A percentile compares a stretch with the other conserved stretches of the same genome.
Conservation (phyloP, 768 basidiomycete species). For the Vararia minispora region DNA sequence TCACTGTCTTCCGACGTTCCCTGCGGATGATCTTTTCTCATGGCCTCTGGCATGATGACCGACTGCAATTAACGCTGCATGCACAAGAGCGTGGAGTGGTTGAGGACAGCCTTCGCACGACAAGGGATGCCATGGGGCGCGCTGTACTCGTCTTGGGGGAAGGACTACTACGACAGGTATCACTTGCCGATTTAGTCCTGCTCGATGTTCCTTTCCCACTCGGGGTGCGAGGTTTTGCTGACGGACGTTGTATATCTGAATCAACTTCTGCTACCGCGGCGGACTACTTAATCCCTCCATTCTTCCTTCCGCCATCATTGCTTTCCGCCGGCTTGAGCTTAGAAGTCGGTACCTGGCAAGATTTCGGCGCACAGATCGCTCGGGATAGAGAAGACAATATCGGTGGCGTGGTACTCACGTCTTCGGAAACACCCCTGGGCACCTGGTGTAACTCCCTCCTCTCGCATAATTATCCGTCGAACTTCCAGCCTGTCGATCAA, state of each 20-base stretch:
- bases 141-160: too few relatives aligned
- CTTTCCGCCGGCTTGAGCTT: constrained; percentile 15
- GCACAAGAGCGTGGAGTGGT: too few relatives aligned
- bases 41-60: too few relatives aligned
- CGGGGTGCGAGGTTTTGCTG: constrained; percentile 8
- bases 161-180: too few relatives aligned
- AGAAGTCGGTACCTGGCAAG: constrained; percentile 17
- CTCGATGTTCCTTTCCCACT: constrained; percentile 11
- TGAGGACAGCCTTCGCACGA: too few relatives aligned
- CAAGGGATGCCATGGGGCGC: too few relatives aligned
- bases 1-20: too few relatives aligned
- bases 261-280: constrained; percentile 26
- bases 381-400: constrained; percentile 19
- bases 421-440: constrained; percentile 2
- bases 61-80: too few relatives aligned
- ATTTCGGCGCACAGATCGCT: constrained; percentile 19
- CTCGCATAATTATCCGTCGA: too few relatives aligned
- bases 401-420: constrained; percentile 27
- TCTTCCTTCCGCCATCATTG: constrained; percentile 31
- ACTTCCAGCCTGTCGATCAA: too few relatives aligned
- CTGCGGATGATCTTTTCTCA: too few relatives aligned
- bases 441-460: not conserved
- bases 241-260: constrained; percentile 16
- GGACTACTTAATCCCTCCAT: constrained; percentile 49
- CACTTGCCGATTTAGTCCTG: too few relatives aligned